Evolutionary conservation across 2,329 filamentous ascomycete species (phyloP).

Genomic region (Colletotrichum higginsianum): DNA sequence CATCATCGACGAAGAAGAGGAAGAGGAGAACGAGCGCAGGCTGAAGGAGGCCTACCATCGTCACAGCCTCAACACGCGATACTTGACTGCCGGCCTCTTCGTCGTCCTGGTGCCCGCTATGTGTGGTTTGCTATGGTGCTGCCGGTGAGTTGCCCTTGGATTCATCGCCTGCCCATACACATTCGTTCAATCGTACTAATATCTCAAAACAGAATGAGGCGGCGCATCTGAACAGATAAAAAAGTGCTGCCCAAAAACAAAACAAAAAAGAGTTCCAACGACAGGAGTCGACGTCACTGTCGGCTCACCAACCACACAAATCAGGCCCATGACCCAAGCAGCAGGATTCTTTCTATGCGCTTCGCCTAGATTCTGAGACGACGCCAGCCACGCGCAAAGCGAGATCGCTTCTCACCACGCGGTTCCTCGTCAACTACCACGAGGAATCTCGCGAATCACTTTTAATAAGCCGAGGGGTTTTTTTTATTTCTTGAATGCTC

Average conservation of each 20-base stretch:
- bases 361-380: neutral
- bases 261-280: neutral
- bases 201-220: neutral
- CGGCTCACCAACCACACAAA: conserved; percentile 1
- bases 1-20: conserved; percentile 41
- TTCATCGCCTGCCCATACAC: neutral
- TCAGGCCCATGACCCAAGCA: neutral
- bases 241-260: neutral
- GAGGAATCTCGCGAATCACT: neutral
- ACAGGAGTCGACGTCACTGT: neutral
- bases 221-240: neutral
- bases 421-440: too few relatives aligned
- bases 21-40: conserved; percentile 32
- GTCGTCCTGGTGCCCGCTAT: conserved; percentile 34
- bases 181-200: neutral
- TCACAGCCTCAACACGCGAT: conserved; percentile 13
- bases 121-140: conserved; percentile 30
- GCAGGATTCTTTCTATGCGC: neutral
- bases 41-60: conserved; percentile 13
- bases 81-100: conserved; percentile 29
- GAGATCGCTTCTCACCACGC: neutral
- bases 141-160: conserved; percentile 9
- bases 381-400: neutral
- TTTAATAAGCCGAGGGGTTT: neutral
- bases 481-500: neutral